These are phyloP conservation scores for Ascochyta rabiei DNA, from an alignment of 2,329 filamentous ascomycete genomes.

Conservation along the genomic window DNA sequence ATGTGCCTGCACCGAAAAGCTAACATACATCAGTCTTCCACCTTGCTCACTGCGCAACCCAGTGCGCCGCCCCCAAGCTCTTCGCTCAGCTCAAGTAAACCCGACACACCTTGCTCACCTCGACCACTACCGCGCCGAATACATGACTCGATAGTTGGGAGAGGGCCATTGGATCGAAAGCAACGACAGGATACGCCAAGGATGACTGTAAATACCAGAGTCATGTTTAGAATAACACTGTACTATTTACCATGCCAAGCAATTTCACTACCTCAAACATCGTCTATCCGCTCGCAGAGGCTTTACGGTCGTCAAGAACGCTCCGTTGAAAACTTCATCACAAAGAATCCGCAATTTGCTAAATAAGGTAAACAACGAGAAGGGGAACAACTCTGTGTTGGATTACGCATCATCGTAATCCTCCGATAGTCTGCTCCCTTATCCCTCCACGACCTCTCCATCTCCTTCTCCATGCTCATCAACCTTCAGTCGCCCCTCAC, in stretches of 20 bases:
- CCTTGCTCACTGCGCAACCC: constrained; percentile 90
- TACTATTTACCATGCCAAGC: constrained; percentile 37
- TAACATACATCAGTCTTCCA: constrained; percentile 80
- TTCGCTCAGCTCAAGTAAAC: constrained; percentile 89
- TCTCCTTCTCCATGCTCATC: constrained; percentile 39
- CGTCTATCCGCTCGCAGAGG: not conserved
- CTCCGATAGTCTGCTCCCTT: constrained; percentile 32
- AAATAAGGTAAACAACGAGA: not conserved
- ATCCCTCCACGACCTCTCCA: constrained; percentile 15
- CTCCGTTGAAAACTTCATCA: not conserved
- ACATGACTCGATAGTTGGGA: constrained; percentile 23
- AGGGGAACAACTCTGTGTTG: constrained; percentile 7
- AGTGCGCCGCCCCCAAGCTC: constrained; percentile 95
- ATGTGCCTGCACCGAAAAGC: not conserved
- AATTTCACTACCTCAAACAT: constrained; percentile 16
- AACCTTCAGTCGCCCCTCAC: constrained; percentile 40
- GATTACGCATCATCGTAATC: constrained; percentile 23
- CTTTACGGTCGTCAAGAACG: not conserved
- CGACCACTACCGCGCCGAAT: constrained; percentile 20
- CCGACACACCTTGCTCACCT: constrained; percentile 14
- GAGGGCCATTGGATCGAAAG: constrained; percentile 27
- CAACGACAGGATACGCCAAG: constrained; percentile 35
- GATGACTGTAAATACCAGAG: constrained; percentile 45
- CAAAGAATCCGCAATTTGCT: not conserved
- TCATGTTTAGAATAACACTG: constrained; percentile 48